Percentiles rank a stretch among this genome's conserved stretches.
Conservation (phyloP, 2,329 filamentous ascomycete species). For the Westerdykella aurantiaca region DNA sequence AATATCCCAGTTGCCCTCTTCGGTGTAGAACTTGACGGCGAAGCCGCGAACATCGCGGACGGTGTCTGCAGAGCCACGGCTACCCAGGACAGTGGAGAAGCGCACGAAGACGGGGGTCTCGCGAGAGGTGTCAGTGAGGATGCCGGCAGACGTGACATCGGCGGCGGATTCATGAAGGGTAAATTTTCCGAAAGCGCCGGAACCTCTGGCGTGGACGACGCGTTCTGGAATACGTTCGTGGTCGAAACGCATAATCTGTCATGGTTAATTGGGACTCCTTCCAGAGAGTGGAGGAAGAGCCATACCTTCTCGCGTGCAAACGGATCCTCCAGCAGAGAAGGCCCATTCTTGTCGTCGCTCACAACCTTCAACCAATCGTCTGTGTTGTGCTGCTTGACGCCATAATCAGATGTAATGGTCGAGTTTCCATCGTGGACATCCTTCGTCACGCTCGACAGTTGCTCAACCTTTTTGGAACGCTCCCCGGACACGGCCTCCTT, state of each 20-base stretch:
- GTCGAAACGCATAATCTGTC: conserved; percentile 67
- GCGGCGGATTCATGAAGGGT: conserved; percentile 58
- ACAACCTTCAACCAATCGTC: conserved; percentile 71
- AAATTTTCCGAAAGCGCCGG: conserved; percentile 62
- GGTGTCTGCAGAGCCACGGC: conserved; percentile 70
- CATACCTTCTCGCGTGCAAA: conserved; percentile 66
- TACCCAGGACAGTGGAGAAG: conserved; percentile 74
- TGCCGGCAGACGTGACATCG: conserved; percentile 58
- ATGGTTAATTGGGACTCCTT: neutral
- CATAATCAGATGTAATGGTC: conserved; percentile 70
- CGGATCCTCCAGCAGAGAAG: conserved; percentile 64
- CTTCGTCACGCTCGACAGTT: conserved; percentile 55
- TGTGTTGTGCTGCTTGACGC: conserved; percentile 64
- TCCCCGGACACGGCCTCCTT: conserved; percentile 30
- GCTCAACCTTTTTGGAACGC: conserved; percentile 51
- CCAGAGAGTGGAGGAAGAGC: neutral
- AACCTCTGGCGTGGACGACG: conserved; percentile 61
- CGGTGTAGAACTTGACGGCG: conserved; percentile 69
- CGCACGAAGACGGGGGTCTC: conserved; percentile 64
- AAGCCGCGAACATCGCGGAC: conserved; percentile 81
- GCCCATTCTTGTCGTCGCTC: conserved; percentile 59
- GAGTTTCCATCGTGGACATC: conserved; percentile 52
- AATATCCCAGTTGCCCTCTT: conserved; percentile 72
- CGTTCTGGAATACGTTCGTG: conserved; percentile 65
- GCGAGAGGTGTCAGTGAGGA: conserved; percentile 63